A percentile compares a stretch with the other conserved stretches of the same genome.
Conservation (phyloP, 805 yeast species). For the Pichia manshurica region DNA sequence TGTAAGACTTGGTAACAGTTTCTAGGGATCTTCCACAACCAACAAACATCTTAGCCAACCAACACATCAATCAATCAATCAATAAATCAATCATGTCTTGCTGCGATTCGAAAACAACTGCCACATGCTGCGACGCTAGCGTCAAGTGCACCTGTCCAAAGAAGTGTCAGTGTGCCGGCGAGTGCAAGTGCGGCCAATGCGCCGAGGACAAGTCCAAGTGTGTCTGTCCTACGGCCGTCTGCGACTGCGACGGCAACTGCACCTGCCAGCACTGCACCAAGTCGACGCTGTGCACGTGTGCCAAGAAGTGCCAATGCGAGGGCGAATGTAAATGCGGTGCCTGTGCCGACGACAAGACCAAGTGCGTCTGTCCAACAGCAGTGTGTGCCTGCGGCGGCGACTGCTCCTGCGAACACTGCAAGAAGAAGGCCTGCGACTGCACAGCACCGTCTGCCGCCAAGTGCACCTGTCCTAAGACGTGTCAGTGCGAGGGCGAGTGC, state of each 20-base stretch:
- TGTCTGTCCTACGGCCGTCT: slow-evolving; percentile 11
- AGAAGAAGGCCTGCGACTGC: neutral
- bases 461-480: slow-evolving; percentile 14
- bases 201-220: neutral
- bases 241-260: slow-evolving; percentile 12
- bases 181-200: slow-evolving; percentile 10
- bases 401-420: slow-evolving; percentile 9
- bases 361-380: slow-evolving; percentile 13
- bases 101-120: neutral
- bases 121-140: no score
- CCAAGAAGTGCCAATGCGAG: slow-evolving; percentile 13
- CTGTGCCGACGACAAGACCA: slow-evolving; percentile 9
- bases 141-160: slow-evolving; percentile 10
- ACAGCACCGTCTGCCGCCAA: neutral
- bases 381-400: slow-evolving; percentile 11
- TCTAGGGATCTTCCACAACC: no score
- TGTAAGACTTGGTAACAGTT: no score
- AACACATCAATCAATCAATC: neutral
- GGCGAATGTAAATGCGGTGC: slow-evolving; percentile 12
- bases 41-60: no score
- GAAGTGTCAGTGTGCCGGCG: slow-evolving; percentile 12
- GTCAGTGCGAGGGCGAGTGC: slow-evolving; percentile 12
- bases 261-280: slow-evolving; percentile 8
- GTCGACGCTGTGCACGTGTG: slow-evolving; percentile 1
- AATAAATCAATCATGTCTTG: slow-evolving; percentile 1